phyloP scores from a whole-genome alignment of 495 filamentous ascomycete genomes.

The Aspergillus biplanus region DNA sequence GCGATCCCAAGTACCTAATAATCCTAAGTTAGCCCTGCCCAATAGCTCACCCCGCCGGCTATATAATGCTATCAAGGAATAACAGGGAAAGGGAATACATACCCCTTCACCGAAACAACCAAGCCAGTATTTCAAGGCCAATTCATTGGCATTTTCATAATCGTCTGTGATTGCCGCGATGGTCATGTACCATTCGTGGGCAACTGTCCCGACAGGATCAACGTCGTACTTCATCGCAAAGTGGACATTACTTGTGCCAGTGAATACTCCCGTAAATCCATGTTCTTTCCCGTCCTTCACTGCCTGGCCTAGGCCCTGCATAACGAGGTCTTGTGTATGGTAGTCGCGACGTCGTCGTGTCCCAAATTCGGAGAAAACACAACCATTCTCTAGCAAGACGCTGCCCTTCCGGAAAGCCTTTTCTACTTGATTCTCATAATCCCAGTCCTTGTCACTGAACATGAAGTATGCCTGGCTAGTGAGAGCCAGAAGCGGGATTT shows the following conservation, averaged over 20 bases:
- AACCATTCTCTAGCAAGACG: slow-evolving; percentile 76
- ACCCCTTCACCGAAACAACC: slow-evolving; percentile 88
- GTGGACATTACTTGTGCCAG: slow-evolving; percentile 95
- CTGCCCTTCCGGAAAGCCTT: slow-evolving; percentile 78
- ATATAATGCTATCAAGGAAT: background rate
- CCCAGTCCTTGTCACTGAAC: slow-evolving; percentile 91
- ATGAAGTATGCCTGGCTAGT: slow-evolving; percentile 96
- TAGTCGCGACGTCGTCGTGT: slow-evolving; percentile 88
- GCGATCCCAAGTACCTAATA: slow-evolving; percentile 81
- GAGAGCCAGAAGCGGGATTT: slow-evolving; percentile 90
- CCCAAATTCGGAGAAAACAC: slow-evolving; percentile 92
- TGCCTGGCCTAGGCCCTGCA: slow-evolving; percentile 78
- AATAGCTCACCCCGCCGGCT: too few relatives aligned
- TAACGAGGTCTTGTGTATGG: slow-evolving; percentile 89
- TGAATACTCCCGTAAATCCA: slow-evolving; percentile 70
- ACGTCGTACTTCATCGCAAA: slow-evolving; percentile 90
- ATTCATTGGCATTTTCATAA: slow-evolving; percentile 81
- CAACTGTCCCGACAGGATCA: slow-evolving; percentile 86
- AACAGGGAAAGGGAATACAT: slow-evolving; percentile 19
- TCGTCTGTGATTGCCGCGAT: slow-evolving; percentile 89
- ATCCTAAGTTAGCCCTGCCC: slow-evolving; percentile 6
- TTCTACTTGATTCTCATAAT: slow-evolving; percentile 79
- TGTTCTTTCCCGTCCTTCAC: slow-evolving; percentile 64
- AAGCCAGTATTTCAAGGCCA: slow-evolving; percentile 83
- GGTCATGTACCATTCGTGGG: slow-evolving; percentile 99